These are phyloP conservation scores for Globisporangium viniferum DNA, from an alignment of 352 stramenopile species.

Conservation along the genomic window DNA sequence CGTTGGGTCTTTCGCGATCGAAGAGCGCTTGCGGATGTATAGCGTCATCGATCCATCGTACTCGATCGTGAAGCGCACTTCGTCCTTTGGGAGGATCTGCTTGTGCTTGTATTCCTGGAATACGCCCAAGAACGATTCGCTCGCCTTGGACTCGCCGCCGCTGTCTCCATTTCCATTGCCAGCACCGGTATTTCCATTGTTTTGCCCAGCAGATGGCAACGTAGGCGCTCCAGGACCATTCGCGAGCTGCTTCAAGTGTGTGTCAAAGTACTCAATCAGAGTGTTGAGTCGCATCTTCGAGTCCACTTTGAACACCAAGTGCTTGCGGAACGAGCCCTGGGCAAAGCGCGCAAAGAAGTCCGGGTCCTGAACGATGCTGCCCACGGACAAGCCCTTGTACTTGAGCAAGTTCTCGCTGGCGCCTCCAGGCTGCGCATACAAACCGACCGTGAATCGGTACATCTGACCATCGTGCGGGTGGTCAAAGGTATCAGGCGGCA, in stretches of 20 bases:
- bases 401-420: constrained; percentile 67
- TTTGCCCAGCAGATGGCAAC: constrained; percentile 4
- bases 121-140: constrained; percentile 27
- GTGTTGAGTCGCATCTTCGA: constrained; percentile 36
- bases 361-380: constrained; percentile 71
- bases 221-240: not conserved
- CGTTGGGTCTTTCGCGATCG: constrained; percentile 27
- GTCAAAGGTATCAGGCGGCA: constrained; percentile 33
- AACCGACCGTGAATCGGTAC: constrained; percentile 50
- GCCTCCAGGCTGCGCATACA: constrained; percentile 65
- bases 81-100: constrained; percentile 40
- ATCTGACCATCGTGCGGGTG: constrained; percentile 30
- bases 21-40: constrained; percentile 36
- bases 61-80: constrained; percentile 50
- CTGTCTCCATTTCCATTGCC: constrained; percentile 9
- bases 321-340: constrained; percentile 57
- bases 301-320: constrained; percentile 68
- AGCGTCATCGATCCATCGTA: constrained; percentile 41
- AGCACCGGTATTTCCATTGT: not conserved
- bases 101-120: constrained; percentile 29
- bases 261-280: constrained; percentile 58
- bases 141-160: constrained; percentile 21
- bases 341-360: constrained; percentile 76
- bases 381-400: constrained; percentile 78
- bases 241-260: constrained; percentile 30